Evolutionary conservation across 441 rosid species (phyloP).

Genomic region (Cnidoscolus chayamansa): DNA sequence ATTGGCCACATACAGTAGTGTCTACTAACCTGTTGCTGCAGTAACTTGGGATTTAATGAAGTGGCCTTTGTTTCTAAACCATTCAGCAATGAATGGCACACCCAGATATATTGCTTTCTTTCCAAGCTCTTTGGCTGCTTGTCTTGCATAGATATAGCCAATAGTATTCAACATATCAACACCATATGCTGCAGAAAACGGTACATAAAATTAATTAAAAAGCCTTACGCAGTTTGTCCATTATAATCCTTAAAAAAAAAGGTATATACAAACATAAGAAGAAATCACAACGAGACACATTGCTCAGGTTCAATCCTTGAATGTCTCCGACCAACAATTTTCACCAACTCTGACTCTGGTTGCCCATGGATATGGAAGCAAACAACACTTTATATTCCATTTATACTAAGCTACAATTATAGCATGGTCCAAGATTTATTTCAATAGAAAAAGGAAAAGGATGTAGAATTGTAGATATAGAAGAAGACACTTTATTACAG

Average conservation of each 20-base stretch:
- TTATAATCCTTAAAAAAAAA: not conserved
- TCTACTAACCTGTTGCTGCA: slow-evolving; percentile 84
- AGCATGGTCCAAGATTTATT: not conserved
- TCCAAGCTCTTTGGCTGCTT: slow-evolving; percentile 94
- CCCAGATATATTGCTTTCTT: slow-evolving; percentile 77
- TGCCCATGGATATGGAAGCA: not conserved
- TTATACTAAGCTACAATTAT: not conserved
- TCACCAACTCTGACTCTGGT: not conserved
- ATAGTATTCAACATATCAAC: slow-evolving; percentile 91
- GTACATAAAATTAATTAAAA: slow-evolving; percentile 12
- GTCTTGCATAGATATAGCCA: slow-evolving; percentile 87
- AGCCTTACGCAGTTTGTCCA: not conserved
- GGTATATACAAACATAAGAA: not conserved
- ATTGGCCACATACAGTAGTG: slow-evolving; percentile 19
- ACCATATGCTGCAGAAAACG: slow-evolving; percentile 73
- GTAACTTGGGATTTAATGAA: slow-evolving; percentile 87
- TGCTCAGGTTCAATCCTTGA: not conserved
- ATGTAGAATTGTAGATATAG: not conserved
- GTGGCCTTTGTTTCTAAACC: slow-evolving; percentile 98
- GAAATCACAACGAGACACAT: not conserved
- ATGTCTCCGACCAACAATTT: not conserved
- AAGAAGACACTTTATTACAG: not conserved
- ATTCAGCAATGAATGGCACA: slow-evolving; percentile 88
- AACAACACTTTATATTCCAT: not conserved
- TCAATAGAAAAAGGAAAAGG: not conserved